phyloP scores from a whole-genome alignment of 495 filamentous ascomycete genomes.

The Aspergillus hancockii region DNA sequence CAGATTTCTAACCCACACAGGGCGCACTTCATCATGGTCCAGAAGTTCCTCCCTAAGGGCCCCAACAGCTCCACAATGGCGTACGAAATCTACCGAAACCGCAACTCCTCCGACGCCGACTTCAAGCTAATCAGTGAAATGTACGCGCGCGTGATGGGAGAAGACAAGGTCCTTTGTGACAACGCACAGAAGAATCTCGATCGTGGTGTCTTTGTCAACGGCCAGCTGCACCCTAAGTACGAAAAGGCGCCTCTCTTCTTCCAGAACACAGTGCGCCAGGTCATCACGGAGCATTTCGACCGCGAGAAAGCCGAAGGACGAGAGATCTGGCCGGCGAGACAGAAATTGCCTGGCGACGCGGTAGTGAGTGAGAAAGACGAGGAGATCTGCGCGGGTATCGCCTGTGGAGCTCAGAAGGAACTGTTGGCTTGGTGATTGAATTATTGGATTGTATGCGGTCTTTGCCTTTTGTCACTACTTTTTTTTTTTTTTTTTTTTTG shows the following conservation, averaged over 20 bases:
- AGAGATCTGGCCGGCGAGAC: slow-evolving; percentile 48
- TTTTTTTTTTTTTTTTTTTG: not conserved
- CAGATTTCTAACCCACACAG: slow-evolving; percentile 21
- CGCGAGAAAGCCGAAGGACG: slow-evolving; percentile 36
- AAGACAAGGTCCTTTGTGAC: slow-evolving; percentile 45
- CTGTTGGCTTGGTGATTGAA: slow-evolving; percentile 30
- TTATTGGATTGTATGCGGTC: not conserved
- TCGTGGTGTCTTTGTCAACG: slow-evolving; percentile 47
- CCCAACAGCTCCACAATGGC: slow-evolving; percentile 38
- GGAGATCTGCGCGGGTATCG: slow-evolving; percentile 25
- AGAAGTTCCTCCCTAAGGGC: slow-evolving; percentile 45
- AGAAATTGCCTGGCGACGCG: slow-evolving; percentile 23
- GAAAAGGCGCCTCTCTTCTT: slow-evolving; percentile 52
- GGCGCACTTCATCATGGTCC: slow-evolving; percentile 50
- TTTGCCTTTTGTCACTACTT: not conserved
- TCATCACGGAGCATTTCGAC: slow-evolving; percentile 41
- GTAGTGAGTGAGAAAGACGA: slow-evolving; percentile 32
- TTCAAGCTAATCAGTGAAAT: slow-evolving; percentile 37
- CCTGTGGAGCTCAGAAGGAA: slow-evolving; percentile 28
- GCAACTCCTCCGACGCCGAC: slow-evolving; percentile 33
- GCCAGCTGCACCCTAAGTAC: slow-evolving; percentile 49
- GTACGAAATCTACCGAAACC: slow-evolving; percentile 49
- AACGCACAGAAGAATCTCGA: slow-evolving; percentile 49
- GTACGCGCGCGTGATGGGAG: slow-evolving; percentile 38
- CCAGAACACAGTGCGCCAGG: slow-evolving; percentile 45